Conservation (phyloP, 139 green algal species). For the Diplosphaera chodatii region DNA sequence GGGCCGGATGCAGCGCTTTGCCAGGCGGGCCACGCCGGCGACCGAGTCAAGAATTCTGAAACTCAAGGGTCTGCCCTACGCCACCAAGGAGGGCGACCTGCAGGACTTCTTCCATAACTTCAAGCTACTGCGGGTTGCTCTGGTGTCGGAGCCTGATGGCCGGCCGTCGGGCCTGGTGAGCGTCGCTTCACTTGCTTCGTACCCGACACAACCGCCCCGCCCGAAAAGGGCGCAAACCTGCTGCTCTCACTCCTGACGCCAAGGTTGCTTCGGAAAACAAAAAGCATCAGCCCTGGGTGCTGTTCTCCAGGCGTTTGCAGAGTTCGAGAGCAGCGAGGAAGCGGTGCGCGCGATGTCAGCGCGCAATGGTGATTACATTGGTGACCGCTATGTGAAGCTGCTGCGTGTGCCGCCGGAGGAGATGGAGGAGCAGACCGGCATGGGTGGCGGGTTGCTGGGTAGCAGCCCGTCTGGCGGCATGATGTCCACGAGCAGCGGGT, state of each 20-base stretch:
- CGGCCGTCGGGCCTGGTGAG: slow-evolving; percentile 50
- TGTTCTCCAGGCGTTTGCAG: slow-evolving; percentile 38
- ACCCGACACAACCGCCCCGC: not conserved
- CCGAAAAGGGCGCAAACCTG: too few species aligned
- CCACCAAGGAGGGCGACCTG: slow-evolving; percentile 35
- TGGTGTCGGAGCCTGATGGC: slow-evolving; percentile 51
- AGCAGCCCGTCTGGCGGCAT: not conserved
- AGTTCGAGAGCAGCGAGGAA: slow-evolving; percentile 48
- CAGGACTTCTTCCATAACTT: slow-evolving; percentile 44
- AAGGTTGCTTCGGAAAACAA: not conserved
- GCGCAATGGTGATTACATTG: slow-evolving; percentile 60
- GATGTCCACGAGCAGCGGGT: not conserved
- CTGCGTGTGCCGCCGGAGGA: slow-evolving; percentile 57
- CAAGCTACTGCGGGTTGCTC: slow-evolving; percentile 17
- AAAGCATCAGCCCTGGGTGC: not conserved
- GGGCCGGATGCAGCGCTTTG: not conserved
- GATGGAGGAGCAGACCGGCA: slow-evolving; percentile 53
- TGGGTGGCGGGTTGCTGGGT: not conserved
- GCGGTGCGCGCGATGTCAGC: slow-evolving; percentile 39
- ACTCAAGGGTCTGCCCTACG: slow-evolving; percentile 38
- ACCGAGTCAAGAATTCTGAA: slow-evolving; percentile 29
- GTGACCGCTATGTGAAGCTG: slow-evolving; percentile 60
- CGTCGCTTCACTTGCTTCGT: not conserved
- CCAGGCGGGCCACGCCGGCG: not conserved
- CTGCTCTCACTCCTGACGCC: too few species aligned